Evolutionary conservation across 768 basidiomycete species (phyloP).

Genomic region (Daedalea quercina): DNA sequence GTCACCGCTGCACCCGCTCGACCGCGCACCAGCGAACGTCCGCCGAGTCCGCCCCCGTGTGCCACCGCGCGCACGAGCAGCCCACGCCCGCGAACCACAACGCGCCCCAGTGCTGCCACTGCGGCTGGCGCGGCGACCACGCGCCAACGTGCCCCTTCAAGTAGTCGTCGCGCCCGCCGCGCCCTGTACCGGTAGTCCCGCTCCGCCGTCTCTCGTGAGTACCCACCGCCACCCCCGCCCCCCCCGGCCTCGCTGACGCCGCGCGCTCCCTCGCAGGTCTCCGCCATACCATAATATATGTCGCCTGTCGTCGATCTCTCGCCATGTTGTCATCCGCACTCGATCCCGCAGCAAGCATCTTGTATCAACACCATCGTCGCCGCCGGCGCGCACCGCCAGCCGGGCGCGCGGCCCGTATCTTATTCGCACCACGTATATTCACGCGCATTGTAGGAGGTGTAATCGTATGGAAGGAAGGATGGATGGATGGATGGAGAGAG

Average conservation of each 20-base stretch:
- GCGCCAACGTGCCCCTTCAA: slow-evolving; percentile 62
- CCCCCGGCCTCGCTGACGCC: slow-evolving; percentile 3
- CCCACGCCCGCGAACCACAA: slow-evolving; percentile 37
- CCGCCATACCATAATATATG: slow-evolving; percentile 11
- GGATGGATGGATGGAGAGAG: too few species aligned
- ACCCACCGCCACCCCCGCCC: not conserved
- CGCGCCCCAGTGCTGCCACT: slow-evolving; percentile 76
- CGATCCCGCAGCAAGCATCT: slow-evolving; percentile 18
- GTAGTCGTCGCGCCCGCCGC: slow-evolving; percentile 26
- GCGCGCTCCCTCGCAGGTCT: slow-evolving; percentile 6
- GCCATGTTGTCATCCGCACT: slow-evolving; percentile 12
- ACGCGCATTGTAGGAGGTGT: slow-evolving; percentile 7
- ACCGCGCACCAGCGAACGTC: slow-evolving; percentile 18
- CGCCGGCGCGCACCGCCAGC: slow-evolving; percentile 2
- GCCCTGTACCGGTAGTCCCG: slow-evolving; percentile 1
- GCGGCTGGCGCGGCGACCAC: slow-evolving; percentile 59
- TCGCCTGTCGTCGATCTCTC: slow-evolving; percentile 11
- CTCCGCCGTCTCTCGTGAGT: slow-evolving; percentile 7
- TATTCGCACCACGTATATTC: slow-evolving; percentile 13
- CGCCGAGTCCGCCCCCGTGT: slow-evolving; percentile 18
- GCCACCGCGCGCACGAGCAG: slow-evolving; percentile 21
- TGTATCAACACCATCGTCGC: slow-evolving; percentile 20
- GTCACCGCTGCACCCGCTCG: slow-evolving; percentile 3
- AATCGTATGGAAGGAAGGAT: slow-evolving; percentile 1
- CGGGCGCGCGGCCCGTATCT: slow-evolving; percentile 10